Conservation (phyloP, 352 stramenopile genomes). For the Phytophthora litchii region DNA sequence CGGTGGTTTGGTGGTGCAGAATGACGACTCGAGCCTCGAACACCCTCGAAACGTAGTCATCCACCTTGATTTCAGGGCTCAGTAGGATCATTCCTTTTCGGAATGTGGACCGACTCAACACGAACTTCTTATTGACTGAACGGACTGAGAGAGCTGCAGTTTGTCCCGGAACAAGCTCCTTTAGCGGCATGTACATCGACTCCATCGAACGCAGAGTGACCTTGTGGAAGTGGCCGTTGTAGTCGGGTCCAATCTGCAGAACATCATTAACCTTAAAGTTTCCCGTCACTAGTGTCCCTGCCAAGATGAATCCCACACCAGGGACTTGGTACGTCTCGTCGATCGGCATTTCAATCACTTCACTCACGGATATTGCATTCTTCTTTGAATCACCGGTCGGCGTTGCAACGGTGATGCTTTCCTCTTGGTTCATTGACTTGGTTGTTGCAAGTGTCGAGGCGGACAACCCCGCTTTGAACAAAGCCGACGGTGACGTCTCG, state of each 20-base stretch:
- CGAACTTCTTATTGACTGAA: slow-evolving; percentile 90
- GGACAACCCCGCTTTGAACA: slow-evolving; percentile 79
- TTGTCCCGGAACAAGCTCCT: slow-evolving; percentile 87
- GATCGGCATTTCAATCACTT: slow-evolving; percentile 87
- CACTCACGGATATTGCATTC: slow-evolving; percentile 21
- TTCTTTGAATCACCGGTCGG: slow-evolving; percentile 22
- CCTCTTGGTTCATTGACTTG: slow-evolving; percentile 62
- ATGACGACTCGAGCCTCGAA: slow-evolving; percentile 95
- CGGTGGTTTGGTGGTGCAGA: slow-evolving; percentile 95
- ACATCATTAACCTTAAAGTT: slow-evolving; percentile 87
- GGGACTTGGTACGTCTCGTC: slow-evolving; percentile 93
- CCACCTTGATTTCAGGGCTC: slow-evolving; percentile 76
- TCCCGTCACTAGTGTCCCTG: slow-evolving; percentile 93
- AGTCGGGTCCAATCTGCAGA: slow-evolving; percentile 91
- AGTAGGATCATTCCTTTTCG: slow-evolving; percentile 94
- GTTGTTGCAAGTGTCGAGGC: slow-evolving; percentile 61
- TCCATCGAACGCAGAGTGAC: slow-evolving; percentile 88
- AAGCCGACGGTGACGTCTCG: slow-evolving; percentile 64
- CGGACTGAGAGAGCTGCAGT: slow-evolving; percentile 86
- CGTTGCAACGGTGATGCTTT: slow-evolving; percentile 32
- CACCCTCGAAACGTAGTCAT: slow-evolving; percentile 76
- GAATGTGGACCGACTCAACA: slow-evolving; percentile 84
- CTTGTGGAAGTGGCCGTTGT: slow-evolving; percentile 88
- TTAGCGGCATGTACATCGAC: slow-evolving; percentile 90
- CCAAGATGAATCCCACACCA: slow-evolving; percentile 94